Percentiles rank a stretch among this genome's conserved stretches.
Conservation (phyloP, 345 rosid species). For the Eucalyptus sideroxylon region DNA sequence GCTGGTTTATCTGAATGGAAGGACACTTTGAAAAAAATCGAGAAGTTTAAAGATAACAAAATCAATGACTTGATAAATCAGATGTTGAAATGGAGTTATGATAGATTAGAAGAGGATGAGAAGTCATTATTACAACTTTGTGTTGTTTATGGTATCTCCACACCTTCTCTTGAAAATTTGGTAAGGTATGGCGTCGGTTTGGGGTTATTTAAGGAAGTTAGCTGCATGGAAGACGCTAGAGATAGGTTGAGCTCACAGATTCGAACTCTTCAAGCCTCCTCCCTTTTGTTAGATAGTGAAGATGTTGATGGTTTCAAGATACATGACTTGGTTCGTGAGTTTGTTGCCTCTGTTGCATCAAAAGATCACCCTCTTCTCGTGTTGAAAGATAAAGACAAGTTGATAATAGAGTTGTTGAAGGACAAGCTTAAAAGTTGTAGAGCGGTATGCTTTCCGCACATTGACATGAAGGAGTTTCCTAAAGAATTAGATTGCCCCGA, state of each 20-base stretch:
- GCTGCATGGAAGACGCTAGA: neutral
- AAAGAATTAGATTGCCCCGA: too few species aligned
- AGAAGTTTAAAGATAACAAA: accelerated
- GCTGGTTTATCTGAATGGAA: accelerated
- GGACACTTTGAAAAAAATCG: accelerated
- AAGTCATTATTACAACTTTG: neutral
- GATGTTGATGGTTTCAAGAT: too few species aligned
- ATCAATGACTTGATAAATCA: accelerated
- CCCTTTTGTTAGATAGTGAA: too few species aligned
- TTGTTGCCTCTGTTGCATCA: accelerated
- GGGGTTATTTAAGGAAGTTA: accelerated
- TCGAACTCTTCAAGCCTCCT: too few species aligned
- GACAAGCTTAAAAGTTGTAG: accelerated
- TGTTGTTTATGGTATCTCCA: accelerated
- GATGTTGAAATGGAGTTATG: too few species aligned
- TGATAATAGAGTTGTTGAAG: accelerated
- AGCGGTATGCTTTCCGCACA: accelerated
- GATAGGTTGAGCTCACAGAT: accelerated
- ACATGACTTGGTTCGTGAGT: too few species aligned
- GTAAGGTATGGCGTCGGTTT: accelerated
- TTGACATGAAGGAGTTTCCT: too few species aligned
- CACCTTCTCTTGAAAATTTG: neutral
- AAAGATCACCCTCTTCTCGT: too few species aligned
- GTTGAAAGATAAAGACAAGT: too few species aligned
- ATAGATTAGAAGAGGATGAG: accelerated